phyloP scores from a whole-genome alignment of 2,329 filamentous ascomycete species.

The Apiospora koreana region DNA sequence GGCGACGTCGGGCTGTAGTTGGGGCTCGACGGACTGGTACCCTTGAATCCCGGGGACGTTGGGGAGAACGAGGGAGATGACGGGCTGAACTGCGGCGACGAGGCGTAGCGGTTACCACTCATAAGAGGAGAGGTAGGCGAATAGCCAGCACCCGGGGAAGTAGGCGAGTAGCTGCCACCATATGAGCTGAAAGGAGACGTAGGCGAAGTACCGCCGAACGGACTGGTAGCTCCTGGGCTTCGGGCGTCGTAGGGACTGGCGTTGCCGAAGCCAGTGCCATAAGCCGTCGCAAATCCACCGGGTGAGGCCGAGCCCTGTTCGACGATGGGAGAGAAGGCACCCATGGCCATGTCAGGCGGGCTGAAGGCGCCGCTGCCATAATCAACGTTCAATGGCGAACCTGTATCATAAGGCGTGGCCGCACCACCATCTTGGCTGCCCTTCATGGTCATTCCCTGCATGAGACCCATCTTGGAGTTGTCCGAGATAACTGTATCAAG shows the following conservation, averaged over 20 bases:
- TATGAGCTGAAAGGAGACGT: slow-evolving; percentile 62
- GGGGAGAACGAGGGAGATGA: slow-evolving; percentile 65
- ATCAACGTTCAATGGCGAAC: slow-evolving; percentile 71
- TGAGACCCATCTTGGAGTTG: slow-evolving; percentile 82
- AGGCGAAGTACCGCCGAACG: slow-evolving; percentile 71
- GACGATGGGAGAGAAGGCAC: slow-evolving; percentile 77
- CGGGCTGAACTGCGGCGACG: slow-evolving; percentile 64
- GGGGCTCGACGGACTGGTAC: slow-evolving; percentile 56
- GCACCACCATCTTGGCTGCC: slow-evolving; percentile 76
- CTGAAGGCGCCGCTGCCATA: slow-evolving; percentile 61
- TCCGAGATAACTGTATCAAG: slow-evolving; percentile 92
- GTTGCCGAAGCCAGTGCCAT: slow-evolving; percentile 52
- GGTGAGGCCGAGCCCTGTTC: slow-evolving; percentile 71
- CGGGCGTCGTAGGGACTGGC: slow-evolving; percentile 68
- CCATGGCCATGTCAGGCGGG: slow-evolving; percentile 52
- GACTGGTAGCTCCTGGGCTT: slow-evolving; percentile 73
- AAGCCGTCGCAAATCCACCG: slow-evolving; percentile 65
- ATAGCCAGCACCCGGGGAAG: slow-evolving; percentile 73
- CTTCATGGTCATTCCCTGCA: slow-evolving; percentile 77
- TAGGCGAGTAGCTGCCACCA: slow-evolving; percentile 67
- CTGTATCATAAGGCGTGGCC: slow-evolving; percentile 91
- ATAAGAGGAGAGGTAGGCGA: slow-evolving; percentile 75
- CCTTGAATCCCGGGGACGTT: slow-evolving; percentile 49
- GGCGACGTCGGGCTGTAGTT: slow-evolving; percentile 68
- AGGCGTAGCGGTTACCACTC: slow-evolving; percentile 56